These are phyloP conservation scores for Anthostomella pinea DNA, from an alignment of 2,329 filamentous ascomycete species.

Conservation along the genomic window DNA sequence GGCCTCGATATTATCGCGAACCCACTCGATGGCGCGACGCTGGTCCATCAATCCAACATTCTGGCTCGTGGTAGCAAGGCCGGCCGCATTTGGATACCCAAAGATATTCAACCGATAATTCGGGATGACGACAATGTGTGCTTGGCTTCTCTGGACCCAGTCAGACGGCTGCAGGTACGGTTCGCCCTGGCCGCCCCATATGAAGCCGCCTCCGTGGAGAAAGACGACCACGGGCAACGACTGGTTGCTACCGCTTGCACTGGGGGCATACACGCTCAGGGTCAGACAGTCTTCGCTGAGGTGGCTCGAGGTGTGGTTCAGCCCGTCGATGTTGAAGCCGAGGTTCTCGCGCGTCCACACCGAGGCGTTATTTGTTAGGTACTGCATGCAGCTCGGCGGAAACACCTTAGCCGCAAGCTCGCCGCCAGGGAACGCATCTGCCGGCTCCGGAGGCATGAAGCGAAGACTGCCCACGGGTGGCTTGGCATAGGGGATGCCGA, in stretches of 20 bases:
- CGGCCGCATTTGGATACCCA: conserved; percentile 31
- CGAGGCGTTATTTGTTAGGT: conserved; percentile 5
- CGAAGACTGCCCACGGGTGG: conserved; percentile 26
- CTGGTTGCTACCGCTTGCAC: conserved; percentile 9
- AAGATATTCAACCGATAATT: conserved; percentile 39
- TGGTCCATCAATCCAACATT: conserved; percentile 51
- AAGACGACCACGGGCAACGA: conserved; percentile 40
- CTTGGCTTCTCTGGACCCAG: conserved; percentile 29
- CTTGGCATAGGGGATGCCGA: conserved; percentile 30
- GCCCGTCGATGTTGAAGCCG: conserved; percentile 24
- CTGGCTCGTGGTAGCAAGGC: conserved; percentile 25
- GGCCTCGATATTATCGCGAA: conserved; percentile 43
- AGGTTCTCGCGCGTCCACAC: conserved; percentile 16
- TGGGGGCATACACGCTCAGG: conserved; percentile 40
- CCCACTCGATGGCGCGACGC: conserved; percentile 48
- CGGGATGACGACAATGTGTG: conserved; percentile 36
- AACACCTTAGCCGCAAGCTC: conserved; percentile 21
- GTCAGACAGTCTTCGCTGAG: conserved; percentile 33
- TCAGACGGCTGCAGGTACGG: conserved; percentile 38
- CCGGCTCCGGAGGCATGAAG: conserved; percentile 23
- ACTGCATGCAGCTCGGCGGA: too few relatives aligned
- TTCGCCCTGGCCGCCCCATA: conserved; percentile 35
- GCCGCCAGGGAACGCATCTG: conserved; percentile 8
- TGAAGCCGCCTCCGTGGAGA: conserved; percentile 42
- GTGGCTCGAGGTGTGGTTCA: conserved; percentile 16